These are phyloP conservation scores for Fusarium sp. DNA, from an alignment of 2,329 filamentous ascomycete genomes.

Conservation along the genomic window DNA sequence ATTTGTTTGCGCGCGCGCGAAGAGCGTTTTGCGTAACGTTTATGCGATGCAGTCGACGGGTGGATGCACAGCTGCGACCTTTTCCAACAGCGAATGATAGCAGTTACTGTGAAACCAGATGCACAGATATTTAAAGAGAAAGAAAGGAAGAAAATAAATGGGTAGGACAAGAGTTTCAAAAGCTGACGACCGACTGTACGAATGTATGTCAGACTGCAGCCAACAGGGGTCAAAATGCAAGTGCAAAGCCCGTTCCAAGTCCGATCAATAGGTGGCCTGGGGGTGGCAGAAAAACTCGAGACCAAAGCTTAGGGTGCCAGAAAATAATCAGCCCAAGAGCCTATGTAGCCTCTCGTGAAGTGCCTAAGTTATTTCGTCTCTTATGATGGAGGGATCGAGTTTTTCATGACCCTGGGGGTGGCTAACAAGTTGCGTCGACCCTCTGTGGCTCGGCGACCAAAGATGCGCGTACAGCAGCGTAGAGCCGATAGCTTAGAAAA, in stretches of 20 bases:
- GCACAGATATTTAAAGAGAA: conserved; percentile 9
- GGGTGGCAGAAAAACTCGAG: no score
- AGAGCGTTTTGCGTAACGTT: conserved; percentile 23
- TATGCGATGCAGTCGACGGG: conserved; percentile 9
- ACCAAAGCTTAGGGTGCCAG: no score
- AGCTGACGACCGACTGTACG: conserved; percentile 37
- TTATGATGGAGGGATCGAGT: no score
- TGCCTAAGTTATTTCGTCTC: no score
- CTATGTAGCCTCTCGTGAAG: no score
- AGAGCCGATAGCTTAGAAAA: not conserved
- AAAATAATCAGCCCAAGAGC: no score
- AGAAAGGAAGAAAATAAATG: conserved; percentile 5
- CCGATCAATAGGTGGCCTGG: conserved; percentile 6
- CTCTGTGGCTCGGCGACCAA: conserved; percentile 34
- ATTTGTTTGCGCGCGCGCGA: conserved; percentile 2
- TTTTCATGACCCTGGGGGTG: no score
- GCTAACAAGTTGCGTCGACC: conserved; percentile 36
- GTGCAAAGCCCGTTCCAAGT: not conserved
- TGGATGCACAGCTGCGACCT: not conserved
- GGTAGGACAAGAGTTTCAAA: conserved; percentile 33
- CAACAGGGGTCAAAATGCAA: conserved; percentile 24
- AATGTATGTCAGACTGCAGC: conserved; percentile 29
- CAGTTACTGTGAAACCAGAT: conserved; percentile 18
- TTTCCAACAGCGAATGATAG: not conserved
- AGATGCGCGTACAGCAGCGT: conserved; percentile 8